Evolutionary conservation across 2,329 filamentous ascomycete genomes (phyloP).

Genomic region (Exophiala xenobiotica): DNA sequence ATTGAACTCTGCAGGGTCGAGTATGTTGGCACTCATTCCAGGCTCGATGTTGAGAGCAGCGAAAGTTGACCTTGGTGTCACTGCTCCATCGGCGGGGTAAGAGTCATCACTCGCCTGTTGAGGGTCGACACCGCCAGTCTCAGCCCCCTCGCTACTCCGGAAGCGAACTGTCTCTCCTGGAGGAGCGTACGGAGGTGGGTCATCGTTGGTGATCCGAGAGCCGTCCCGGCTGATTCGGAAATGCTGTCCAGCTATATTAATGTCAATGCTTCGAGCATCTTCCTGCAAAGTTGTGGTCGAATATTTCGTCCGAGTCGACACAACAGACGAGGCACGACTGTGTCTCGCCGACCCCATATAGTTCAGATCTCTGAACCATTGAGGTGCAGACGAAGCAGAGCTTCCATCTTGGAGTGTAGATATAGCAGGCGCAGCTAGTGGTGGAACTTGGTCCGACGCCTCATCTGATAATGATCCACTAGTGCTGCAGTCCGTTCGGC

Average conservation of each 20-base stretch:
- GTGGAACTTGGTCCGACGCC: conserved; percentile 9
- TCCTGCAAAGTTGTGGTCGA: conserved; percentile 34
- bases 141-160: neutral
- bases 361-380: conserved; percentile 27
- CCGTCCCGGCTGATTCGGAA: conserved; percentile 37
- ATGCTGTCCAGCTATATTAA: conserved; percentile 32
- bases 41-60: conserved; percentile 1
- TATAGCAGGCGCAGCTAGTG: neutral
- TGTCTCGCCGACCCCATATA: conserved; percentile 25
- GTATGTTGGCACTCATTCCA: conserved; percentile 13
- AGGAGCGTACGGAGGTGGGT: conserved; percentile 28
- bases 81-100: conserved; percentile 9
- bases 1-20: conserved; percentile 14
- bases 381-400: conserved; percentile 9
- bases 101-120: conserved; percentile 5
- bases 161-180: conserved; percentile 17
- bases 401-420: conserved; percentile 5
- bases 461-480: neutral
- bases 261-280: conserved; percentile 34
- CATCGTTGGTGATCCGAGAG: conserved; percentile 31
- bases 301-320: conserved; percentile 34
- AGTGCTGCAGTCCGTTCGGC: neutral
- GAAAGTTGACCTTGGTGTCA: conserved; percentile 18
- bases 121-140: neutral
- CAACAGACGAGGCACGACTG: conserved; percentile 35